phyloP scores from a whole-genome alignment of 2,329 filamentous ascomycete genomes.

The Aspergillus novoparasiticus region DNA sequence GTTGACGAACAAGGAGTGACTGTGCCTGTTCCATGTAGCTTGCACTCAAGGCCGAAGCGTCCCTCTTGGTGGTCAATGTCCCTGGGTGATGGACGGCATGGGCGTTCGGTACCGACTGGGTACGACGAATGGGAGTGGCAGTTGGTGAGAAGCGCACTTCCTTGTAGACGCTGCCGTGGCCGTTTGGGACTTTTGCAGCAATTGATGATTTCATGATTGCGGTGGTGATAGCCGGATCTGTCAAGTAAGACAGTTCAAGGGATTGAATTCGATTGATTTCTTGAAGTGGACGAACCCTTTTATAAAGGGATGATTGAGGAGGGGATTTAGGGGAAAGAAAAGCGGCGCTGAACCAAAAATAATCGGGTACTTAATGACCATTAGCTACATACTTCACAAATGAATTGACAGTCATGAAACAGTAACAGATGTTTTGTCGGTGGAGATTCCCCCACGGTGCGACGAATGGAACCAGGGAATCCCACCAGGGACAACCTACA shows the following conservation, averaged over 20 bases:
- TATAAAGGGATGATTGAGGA: constrained; percentile 16
- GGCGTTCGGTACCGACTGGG: constrained; percentile 42
- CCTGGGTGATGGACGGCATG: constrained; percentile 33
- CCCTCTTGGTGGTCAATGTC: constrained; percentile 23
- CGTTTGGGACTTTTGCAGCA: constrained; percentile 29
- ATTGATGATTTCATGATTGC: constrained; percentile 29
- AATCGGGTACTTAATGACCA: constrained; percentile 9
- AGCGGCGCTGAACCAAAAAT: constrained; percentile 4
- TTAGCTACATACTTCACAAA: constrained; percentile 11
- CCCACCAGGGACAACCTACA: constrained; percentile 13
- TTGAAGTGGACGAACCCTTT: constrained; percentile 5
- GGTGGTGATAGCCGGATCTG: constrained; percentile 3
- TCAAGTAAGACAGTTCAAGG: constrained; percentile 12
- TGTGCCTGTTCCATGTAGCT: constrained; percentile 47
- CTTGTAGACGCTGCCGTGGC: constrained; percentile 41
- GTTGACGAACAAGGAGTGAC: constrained; percentile 42
- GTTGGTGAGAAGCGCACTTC: constrained; percentile 47
- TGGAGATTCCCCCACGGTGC: constrained; percentile 6
- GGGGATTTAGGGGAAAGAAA: constrained; percentile 4
- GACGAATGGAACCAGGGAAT: constrained; percentile 15
- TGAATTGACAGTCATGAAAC: constrained; percentile 4
- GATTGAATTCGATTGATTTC: background rate
- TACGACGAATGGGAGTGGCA: constrained; percentile 38
- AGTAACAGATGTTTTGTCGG: constrained; percentile 6
- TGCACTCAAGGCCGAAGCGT: constrained; percentile 31